These are phyloP conservation scores for Zea luxurians DNA, from an alignment of 176 grass and related monocot species.

Conservation along the genomic window DNA sequence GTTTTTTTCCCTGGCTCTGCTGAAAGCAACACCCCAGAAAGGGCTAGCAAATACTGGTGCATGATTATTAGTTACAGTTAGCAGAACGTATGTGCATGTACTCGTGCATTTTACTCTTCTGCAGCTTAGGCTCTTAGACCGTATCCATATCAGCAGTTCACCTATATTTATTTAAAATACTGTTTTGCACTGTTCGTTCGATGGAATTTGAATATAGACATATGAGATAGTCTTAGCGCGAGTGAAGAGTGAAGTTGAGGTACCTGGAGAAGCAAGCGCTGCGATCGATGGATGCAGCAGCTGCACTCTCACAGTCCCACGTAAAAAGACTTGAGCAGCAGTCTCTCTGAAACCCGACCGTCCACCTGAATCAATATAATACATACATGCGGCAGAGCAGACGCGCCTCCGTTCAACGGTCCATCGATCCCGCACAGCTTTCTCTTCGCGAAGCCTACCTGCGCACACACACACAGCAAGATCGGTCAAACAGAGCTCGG, in stretches of 20 bases:
- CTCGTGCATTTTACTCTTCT: neutral
- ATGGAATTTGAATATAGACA: too few species aligned
- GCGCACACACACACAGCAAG: neutral
- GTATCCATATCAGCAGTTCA: too few species aligned
- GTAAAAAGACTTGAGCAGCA: slow-evolving; percentile 21
- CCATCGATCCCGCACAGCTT: neutral
- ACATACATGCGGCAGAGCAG: neutral
- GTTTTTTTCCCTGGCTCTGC: neutral
- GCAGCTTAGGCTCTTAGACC: neutral
- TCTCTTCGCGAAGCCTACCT: neutral
- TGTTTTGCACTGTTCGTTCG: too few species aligned
- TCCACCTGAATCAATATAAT: slow-evolving; percentile 18
- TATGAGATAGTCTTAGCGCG: neutral
- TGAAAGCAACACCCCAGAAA: slow-evolving; percentile 18
- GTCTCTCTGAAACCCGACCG: slow-evolving; percentile 41
- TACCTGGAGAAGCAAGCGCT: slow-evolving; percentile 26
- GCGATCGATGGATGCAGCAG: slow-evolving; percentile 21
- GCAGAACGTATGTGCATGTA: neutral
- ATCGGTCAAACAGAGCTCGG: neutral
- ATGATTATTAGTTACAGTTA: neutral
- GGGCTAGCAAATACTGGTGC: neutral
- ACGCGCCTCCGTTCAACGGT: neutral
- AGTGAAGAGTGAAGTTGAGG: slow-evolving; percentile 6
- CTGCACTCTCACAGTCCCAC: slow-evolving; percentile 27
- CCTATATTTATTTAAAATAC: too few species aligned